A percentile compares a stretch with the other conserved stretches of the same genome.
Conservation (phyloP, 2,329 filamentous ascomycete genomes). For the Didymosphaeria variabile region DNA sequence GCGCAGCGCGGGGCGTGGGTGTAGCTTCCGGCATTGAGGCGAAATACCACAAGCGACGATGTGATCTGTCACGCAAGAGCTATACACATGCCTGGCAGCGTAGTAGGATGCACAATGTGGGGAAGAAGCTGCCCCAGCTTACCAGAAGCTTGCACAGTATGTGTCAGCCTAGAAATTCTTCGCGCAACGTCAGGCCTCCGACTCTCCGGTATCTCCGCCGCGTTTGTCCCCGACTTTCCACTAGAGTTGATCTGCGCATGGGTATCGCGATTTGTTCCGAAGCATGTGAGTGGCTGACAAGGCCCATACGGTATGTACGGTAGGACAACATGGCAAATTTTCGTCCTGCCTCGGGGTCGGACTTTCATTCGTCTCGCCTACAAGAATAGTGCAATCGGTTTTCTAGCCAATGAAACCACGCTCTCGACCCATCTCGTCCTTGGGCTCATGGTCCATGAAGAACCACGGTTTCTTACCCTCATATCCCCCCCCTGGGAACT, state of each 20-base stretch:
- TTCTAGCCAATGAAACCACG: too few species aligned
- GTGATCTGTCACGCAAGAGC: neutral
- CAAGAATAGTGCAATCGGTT: neutral
- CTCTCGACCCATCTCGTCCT: neutral
- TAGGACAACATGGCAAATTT: neutral
- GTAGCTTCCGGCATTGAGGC: constrained; percentile 29
- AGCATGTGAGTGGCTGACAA: neutral
- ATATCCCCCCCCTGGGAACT: constrained; percentile 65
- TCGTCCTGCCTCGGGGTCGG: neutral
- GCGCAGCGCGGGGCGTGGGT: constrained; percentile 22
- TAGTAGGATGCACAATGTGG: constrained; percentile 4
- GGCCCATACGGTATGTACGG: constrained; percentile 11
- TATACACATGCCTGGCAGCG: neutral
- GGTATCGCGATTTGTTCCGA: neutral
- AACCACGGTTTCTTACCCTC: constrained; percentile 57
- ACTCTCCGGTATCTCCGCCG: constrained; percentile 18
- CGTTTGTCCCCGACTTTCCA: constrained; percentile 19
- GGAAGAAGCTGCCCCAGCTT: constrained; percentile 2
- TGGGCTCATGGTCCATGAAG: constrained; percentile 32
- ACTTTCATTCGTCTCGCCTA: too few species aligned
- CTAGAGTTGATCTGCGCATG: constrained; percentile 7
- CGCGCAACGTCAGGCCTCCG: neutral
- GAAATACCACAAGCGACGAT: constrained; percentile 1
- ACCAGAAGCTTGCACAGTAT: neutral
- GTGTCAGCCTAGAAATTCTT: constrained; percentile 12